These are phyloP conservation scores for Westerdykella aurantiaca DNA, from an alignment of 2,329 filamentous ascomycete species.

Conservation along the genomic window DNA sequence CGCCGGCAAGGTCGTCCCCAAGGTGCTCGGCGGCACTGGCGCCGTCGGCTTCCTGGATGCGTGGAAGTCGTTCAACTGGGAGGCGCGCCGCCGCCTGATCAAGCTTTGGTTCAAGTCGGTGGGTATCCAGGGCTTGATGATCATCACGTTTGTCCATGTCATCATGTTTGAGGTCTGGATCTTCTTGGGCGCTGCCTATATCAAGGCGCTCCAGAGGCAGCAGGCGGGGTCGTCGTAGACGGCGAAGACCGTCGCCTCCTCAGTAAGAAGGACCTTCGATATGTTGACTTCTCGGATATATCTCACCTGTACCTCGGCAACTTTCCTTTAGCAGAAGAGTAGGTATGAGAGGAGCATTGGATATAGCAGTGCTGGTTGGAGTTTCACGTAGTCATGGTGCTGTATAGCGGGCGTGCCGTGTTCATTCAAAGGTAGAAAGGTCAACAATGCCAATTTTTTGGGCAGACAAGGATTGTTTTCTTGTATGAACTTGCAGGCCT, in stretches of 20 bases:
- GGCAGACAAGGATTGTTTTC: too few species aligned
- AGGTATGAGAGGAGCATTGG: too few species aligned
- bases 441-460: too few species aligned
- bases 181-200: constrained; percentile 37
- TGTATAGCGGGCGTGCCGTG: too few species aligned
- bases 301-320: too few species aligned
- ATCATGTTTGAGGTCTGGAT: constrained; percentile 51
- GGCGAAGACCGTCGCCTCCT: constrained; percentile 8
- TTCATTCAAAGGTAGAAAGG: too few species aligned
- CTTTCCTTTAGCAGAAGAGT: too few species aligned
- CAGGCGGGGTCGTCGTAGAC: constrained; percentile 2
- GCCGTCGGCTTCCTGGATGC: constrained; percentile 68
- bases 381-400: too few species aligned
- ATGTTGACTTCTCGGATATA: too few species aligned
- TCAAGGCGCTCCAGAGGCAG: constrained; percentile 16
- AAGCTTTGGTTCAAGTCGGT: constrained; percentile 71
- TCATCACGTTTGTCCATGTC: constrained; percentile 45
- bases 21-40: constrained; percentile 66
- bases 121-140: constrained; percentile 46
- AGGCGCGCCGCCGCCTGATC: constrained; percentile 66
- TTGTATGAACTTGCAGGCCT: too few species aligned
- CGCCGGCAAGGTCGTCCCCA: constrained; percentile 68
- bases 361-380: too few species aligned
- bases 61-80: constrained; percentile 70
- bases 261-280: too few species aligned